Evolutionary conservation across 345 rosid species (phyloP), one percentile per base, ranked within the genome.

Genomic region (Pistacia vera): DNA sequence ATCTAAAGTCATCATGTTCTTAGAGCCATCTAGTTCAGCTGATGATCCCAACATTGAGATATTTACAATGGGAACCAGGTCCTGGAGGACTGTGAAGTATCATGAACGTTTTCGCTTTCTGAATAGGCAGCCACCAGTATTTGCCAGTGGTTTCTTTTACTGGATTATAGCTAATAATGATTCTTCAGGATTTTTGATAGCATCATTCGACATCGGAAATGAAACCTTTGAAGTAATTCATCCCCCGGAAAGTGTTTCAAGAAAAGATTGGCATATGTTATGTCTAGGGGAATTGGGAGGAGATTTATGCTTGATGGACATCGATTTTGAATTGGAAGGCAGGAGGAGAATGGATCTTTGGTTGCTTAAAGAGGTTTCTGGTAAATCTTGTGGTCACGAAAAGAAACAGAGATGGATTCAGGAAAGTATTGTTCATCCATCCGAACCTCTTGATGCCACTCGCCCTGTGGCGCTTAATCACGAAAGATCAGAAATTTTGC

Each of bases 311-410:
- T n/a, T 78, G 63, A 77, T 72, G 36, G 77, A 78, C 41, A 10
- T 66, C 55, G 68, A 78, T 61, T 72, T 36, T 25, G 30, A 57
- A 28, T n/a, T 13, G 73, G 62, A 59, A 4, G 70, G 48, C 28
- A 62, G n/a, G 30, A 70, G 41, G 2, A 65, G 55, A 56, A 66
- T 72, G 66, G 76, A 78, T 17, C 9, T 78, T n/a, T 78, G 81
- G 81, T 8, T 64, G 1, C 46, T 63, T 5, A 41, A 41, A 41
- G 46, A 0, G 9, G 46, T 8, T 41, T 41, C 46, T 41, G 46
- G 46, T 41, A 8, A 41, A 11, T 4, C 5, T 38, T 4, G 18
- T 46, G 70, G 5, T 14, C 41, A 25, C 3, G 54, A 61, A 4
- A 63, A 14, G 6, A 49, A 35, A 10, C 17, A 14, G 22, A 2